phyloP scores from a whole-genome alignment of 345 rosid genomes.

The Litchi chinensis region DNA sequence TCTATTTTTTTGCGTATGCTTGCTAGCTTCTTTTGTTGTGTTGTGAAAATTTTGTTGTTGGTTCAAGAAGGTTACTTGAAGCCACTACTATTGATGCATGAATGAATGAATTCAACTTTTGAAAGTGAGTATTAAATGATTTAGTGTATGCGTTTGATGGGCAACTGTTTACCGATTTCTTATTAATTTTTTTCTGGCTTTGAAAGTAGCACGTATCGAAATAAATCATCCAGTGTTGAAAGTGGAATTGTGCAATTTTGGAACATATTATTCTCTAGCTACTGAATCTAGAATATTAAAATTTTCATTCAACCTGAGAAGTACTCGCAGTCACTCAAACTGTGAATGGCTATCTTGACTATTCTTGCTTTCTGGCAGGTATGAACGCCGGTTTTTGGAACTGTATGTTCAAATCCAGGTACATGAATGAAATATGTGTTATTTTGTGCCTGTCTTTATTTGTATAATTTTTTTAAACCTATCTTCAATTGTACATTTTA shows the following conservation, averaged over 20 bases:
- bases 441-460: background rate
- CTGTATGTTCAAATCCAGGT: conserved; percentile 83
- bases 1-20: background rate
- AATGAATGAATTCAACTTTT: background rate
- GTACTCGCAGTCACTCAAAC: background rate
- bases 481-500: background rate
- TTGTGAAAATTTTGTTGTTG: background rate
- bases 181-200: background rate
- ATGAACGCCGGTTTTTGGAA: conserved; percentile 74
- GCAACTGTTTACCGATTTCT: background rate
- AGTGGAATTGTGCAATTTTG: background rate
- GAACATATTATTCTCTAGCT: background rate
- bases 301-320: background rate
- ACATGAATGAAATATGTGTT: conserved; percentile 4
- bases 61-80: background rate
- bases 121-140: background rate
- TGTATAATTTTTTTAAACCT: background rate
- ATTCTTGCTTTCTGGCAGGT: conserved; percentile 46
- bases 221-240: background rate
- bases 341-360: background rate
- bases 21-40: background rate
- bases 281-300: background rate
- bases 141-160: background rate
- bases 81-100: background rate
- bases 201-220: background rate